A percentile compares a stretch with the other conserved stretches of the same genome.
These are phyloP conservation scores for Salix koriyanagi DNA, from an alignment of 345 rosid genomes.

Conservation along the genomic window DNA sequence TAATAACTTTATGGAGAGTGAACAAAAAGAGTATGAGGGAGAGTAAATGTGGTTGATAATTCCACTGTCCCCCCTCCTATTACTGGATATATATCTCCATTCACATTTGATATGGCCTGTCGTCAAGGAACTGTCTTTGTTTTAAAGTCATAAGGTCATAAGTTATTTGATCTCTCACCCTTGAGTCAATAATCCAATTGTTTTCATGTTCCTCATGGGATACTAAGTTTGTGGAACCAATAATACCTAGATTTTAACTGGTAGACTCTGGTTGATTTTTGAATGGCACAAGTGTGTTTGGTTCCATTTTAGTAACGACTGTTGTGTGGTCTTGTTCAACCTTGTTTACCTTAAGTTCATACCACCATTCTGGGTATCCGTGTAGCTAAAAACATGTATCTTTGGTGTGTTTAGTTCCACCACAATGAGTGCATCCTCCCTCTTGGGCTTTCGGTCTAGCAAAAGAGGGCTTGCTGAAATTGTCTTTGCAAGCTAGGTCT, in stretches of 20 bases:
- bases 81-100: too few species aligned
- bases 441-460: rapidly evolving
- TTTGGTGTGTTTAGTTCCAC: neutral
- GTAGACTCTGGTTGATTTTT: too few species aligned
- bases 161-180: rapidly evolving
- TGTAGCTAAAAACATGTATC: too few species aligned
- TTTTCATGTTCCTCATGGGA: neutral
- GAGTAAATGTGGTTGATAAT: neutral
- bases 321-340: rapidly evolving
- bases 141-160: neutral
- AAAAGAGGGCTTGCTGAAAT: neutral
- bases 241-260: too few species aligned
- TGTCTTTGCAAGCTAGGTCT: too few species aligned
- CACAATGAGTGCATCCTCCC: rapidly evolving
- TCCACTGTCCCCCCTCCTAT: neutral
- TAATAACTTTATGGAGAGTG: too few species aligned
- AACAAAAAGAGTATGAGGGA: too few species aligned
- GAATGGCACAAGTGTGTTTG: neutral
- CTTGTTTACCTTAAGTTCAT: neutral
- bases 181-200: too few species aligned
- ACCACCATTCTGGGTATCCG: rapidly evolving
- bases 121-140: neutral
- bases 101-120: neutral
- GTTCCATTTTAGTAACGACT: too few species aligned
- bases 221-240: neutral